Evolutionary conservation across 2,329 filamentous ascomycete genomes (phyloP), one percentile per base, ranked within the genome.

Genomic region (Colletotrichum sp.): DNA sequence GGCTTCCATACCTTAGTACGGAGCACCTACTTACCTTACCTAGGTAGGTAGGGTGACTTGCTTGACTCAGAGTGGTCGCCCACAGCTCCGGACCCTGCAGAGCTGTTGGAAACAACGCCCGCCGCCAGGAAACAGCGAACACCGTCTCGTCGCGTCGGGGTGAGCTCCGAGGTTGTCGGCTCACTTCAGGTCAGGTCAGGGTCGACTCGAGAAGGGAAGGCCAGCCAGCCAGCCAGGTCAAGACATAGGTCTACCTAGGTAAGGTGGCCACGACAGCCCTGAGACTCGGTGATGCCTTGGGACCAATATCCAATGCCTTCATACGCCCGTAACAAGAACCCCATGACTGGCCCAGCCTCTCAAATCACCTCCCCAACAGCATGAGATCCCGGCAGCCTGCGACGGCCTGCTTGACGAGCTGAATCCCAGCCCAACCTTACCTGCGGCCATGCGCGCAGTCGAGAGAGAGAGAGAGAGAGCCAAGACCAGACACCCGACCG

Each of bases 321-420:
- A 62, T 75, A 75, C 72, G 72, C 52, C 72, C 72, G 72, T 75
- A 75, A 52, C 32, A 18, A 39, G 28, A 28, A 32, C 13, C 60
- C 49, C 62, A 30, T 30, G 32, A 52, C 39, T 66, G 21, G 52
- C 28, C 62, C 34, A 60, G 30, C 52, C 66, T 64, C 34, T 21
- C 44, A 12, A 13, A 21, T 52, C 44, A 52, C n/a, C 44, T 52
- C n/a, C 44, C 62, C 44, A 59, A 59, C 28, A 66, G 26, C 15
- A 39, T 26, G 63, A 66, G 44, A 66, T 52, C 28, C 44, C 26
- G 39, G 63, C 36, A 49, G 15, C 26, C 36, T 62, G 67, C 32
- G 39, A 49, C 39, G 39, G 39, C 39, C 39, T 49, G 39, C 39
- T 49, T 49, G 39, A 66, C 21, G 21, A 65, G 36, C 36, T 21